Evolutionary conservation across 2,329 filamentous ascomycete species (phyloP).

Genomic region (Sclerotinia subarctica): DNA sequence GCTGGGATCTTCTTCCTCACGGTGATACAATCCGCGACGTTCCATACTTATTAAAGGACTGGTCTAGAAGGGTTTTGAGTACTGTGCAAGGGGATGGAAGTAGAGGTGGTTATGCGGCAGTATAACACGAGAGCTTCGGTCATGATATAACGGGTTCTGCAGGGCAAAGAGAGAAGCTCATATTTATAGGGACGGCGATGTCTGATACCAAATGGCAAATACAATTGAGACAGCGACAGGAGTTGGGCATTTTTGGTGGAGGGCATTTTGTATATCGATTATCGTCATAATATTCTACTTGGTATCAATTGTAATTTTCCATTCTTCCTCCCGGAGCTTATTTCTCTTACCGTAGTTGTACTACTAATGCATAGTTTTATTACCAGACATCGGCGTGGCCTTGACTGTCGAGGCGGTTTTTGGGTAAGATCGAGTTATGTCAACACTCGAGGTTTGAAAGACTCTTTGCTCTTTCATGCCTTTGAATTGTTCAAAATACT

Average conservation of each 20-base stretch:
- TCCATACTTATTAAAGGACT: slow-evolving; percentile 90
- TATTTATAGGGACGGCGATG: not conserved
- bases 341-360: not conserved
- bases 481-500: not conserved
- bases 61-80: slow-evolving; percentile 72
- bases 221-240: slow-evolving; percentile 7
- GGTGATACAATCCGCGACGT: slow-evolving; percentile 88
- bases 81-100: slow-evolving; percentile 80
- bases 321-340: not conserved
- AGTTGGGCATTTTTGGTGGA: slow-evolving; percentile 10
- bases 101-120: slow-evolving; percentile 90
- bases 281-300: not conserved
- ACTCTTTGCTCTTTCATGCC: not conserved
- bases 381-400: too few species aligned
- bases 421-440: not conserved
- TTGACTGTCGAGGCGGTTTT: too few species aligned
- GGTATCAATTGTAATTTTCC: slow-evolving; percentile 6
- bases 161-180: not conserved
- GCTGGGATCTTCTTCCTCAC: slow-evolving; percentile 92
- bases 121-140: slow-evolving; percentile 42
- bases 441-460: not conserved
- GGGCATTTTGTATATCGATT: slow-evolving; percentile 14
- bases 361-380: not conserved
- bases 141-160: not conserved
- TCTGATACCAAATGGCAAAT: not conserved